Evolutionary conservation across 352 stramenopile species (phyloP), one percentile per base, ranked within the genome.

Genomic region (Phytophthora niederhauseri): DNA sequence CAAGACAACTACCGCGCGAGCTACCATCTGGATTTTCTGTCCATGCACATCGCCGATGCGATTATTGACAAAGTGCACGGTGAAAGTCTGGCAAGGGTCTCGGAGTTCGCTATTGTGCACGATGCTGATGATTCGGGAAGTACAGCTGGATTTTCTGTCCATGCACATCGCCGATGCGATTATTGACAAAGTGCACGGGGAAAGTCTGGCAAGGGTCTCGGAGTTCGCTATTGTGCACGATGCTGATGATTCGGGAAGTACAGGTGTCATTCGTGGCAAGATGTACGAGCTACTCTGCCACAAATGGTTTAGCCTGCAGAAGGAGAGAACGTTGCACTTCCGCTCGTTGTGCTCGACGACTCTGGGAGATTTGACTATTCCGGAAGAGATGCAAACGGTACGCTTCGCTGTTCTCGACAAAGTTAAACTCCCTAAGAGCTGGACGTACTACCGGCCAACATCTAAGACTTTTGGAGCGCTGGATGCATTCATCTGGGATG

Each of bases 261-360:
- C 55, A 17, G 17, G 54, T 14, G 54, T 54, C 1, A n/a, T 69
- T 58, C 59, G 53, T 36, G 53, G 48, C 31, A 62, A 45, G 34
- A 64, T 73, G 15, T 69, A 69, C 41, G 53, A 69, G 34, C 43
- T 65, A 45, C 58, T 70, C 6, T 70, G 63, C 22, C 63, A 64
- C 24, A 57, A 28, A 59, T 70, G 63, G 54, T 54, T 70, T 20
- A 65, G 20, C 15, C 9, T 64, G 49, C 48, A 2, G 1, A 54
- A 66, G 59, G 2, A 49, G 19, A 24, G 24, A 34, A 53, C 15
- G 14, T 15, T 66, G 17, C 14, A 30, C 5, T 31, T 52, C 6
- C 19, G 19, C 15, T 41, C 48, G 15, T 28, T 63, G 57, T 20
- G 17, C 26, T 63, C 43, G n/a, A 15, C 2, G 30, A 50, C 12